Evolutionary conservation across 2,329 filamentous ascomycete species (phyloP), one percentile per base, ranked within the genome.

Genomic region (Pestalotiopsis sp.): DNA sequence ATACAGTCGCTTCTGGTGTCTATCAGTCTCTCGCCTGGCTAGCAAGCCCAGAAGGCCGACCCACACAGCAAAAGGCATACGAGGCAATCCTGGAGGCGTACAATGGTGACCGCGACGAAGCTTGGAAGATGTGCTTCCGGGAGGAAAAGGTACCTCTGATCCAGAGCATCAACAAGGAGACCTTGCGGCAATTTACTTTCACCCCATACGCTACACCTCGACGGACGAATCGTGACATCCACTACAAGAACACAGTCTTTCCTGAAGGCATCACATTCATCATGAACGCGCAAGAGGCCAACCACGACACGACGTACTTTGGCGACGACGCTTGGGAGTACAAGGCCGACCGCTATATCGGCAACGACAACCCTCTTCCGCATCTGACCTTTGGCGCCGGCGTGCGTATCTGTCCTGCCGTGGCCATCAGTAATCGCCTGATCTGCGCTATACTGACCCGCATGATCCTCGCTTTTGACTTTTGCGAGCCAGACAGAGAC

Each of bases 231-330:
- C 41, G 66, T 25, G 72, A 74, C 49, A 69, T 74, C 66, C 12
- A 20, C 17, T 72, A 72, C 64, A 61, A 67, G 6, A 66, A 66
- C n/a, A 61, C 65, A 12, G 40, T 71, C 38, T 70, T 75, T 27
- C 74, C 73, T 2, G 73, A 72, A 49, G 74, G 74, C 9, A 72
- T 70, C 38, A 72, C 74, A 4, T 69, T 75, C 65, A 72, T 74
- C 61, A 72, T 75, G 73, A 75, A 74, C 66, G 74, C 73, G 13
- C 74, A 75, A 45, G 68, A 71, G 57, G 74, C 69, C 12, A 74
- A 74, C 65, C 74, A 72, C 64, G 74, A 74, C 68, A 41, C 17
- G 20, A 67, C 60, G 11, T 69, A 72, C 57, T 75, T 72, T 67
- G 74, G 74, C 38, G 65, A 70, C 3, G 72, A 74, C 62, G 72